phyloP scores from a whole-genome alignment of 306 rosid species.

The Ochetophila trinervis region DNA sequence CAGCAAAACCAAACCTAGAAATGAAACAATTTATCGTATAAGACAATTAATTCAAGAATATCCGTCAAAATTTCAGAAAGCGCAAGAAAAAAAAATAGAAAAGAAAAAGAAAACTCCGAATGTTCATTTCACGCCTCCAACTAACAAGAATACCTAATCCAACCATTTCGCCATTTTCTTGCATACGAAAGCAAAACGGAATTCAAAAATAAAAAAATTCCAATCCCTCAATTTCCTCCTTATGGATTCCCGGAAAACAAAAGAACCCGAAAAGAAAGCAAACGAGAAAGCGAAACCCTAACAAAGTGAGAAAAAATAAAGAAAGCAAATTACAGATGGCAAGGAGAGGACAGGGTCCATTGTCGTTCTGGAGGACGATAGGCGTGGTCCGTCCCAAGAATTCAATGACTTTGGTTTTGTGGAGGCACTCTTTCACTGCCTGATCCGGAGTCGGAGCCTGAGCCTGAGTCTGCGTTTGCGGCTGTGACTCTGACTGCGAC shows the following conservation, averaged over 20 bases:
- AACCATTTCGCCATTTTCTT: not conserved
- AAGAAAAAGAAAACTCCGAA: no score
- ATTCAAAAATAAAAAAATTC: not conserved
- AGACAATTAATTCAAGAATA: not conserved
- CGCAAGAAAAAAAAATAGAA: no score
- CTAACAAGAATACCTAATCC: constrained; percentile 9
- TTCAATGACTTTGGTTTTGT: constrained; percentile 83
- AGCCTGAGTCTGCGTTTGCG: constrained; percentile 7
- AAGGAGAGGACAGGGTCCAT: constrained; percentile 99
- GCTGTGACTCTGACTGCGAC: not conserved
- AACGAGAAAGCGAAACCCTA: constrained; percentile 21
- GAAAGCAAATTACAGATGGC: constrained; percentile 69
- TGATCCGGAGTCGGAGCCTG: constrained; percentile 10
- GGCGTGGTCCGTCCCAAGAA: constrained; percentile 90
- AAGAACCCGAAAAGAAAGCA: not conserved
- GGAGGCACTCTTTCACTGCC: constrained; percentile 53
- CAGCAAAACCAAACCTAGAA: not conserved
- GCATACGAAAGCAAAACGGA: constrained; percentile 7
- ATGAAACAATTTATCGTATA: not conserved
- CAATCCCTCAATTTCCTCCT: constrained; percentile 16
- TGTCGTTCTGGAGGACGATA: constrained; percentile 91
- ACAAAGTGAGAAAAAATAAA: constrained; percentile 15
- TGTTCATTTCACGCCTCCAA: constrained; percentile 10
- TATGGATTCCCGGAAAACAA: constrained; percentile 1
- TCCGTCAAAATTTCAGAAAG: not conserved